Conservation (phyloP, 2,329 filamentous ascomycete species). For the Paracorniculantispora psalliotae region DNA sequence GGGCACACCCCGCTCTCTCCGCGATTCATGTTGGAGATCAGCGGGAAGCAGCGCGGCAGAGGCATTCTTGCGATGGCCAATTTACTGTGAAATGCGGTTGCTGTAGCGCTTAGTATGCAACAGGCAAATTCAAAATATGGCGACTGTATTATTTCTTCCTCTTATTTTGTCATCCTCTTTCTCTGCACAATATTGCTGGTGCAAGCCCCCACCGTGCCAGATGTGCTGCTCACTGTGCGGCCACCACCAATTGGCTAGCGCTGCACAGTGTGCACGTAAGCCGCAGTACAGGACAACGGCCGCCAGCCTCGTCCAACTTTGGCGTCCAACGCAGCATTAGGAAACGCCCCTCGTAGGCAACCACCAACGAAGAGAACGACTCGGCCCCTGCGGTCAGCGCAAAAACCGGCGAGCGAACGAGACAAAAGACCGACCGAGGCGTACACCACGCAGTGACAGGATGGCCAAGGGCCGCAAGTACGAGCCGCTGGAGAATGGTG, state of each 20-base stretch:
- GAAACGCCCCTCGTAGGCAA: neutral
- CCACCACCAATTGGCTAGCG: neutral
- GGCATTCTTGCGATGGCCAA: no score
- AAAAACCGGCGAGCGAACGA: neutral
- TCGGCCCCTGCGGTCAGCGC: neutral
- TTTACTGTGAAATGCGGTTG: no score
- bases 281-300: neutral
- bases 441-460: neutral
- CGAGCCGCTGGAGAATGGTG: neutral
- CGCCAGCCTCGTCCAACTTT: neutral
- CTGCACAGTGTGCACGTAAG: neutral
- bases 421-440: neutral
- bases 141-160: no score
- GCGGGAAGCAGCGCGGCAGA: no score
- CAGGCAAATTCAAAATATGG: no score
- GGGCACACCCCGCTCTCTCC: neutral
- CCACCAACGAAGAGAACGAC: neutral
- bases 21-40: neutral
- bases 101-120: no score
- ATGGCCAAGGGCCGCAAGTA: constrained; percentile 5
- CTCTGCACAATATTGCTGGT: neutral
- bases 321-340: neutral
- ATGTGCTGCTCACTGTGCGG: neutral
- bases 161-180: neutral
- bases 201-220: neutral